phyloP scores from a whole-genome alignment of 2,329 filamentous ascomycete genomes.

The Ceratocystis harringtonii region DNA sequence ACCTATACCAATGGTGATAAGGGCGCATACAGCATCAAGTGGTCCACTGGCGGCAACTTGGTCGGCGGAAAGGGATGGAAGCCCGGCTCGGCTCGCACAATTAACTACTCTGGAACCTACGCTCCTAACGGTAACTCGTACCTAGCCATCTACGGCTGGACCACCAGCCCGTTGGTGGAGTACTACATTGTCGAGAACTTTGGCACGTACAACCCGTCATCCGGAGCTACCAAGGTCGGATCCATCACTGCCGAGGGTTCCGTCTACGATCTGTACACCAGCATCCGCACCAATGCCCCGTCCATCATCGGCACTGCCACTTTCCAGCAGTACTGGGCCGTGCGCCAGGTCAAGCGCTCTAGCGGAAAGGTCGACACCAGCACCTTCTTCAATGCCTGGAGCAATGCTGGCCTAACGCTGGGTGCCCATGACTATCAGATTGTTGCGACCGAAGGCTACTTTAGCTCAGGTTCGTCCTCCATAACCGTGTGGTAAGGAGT shows the following conservation, averaged over 20 bases:
- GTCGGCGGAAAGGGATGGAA: conserved; percentile 46
- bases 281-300: conserved; percentile 29
- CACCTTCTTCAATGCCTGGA: conserved; percentile 41
- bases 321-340: conserved; percentile 40
- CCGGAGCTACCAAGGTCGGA: conserved; percentile 24
- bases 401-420: conserved; percentile 31
- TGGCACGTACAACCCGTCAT: conserved; percentile 27
- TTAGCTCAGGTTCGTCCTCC: conserved; percentile 32
- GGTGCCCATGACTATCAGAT: conserved; percentile 40
- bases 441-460: conserved; percentile 39
- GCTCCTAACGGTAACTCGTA: conserved; percentile 25
- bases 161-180: conserved; percentile 25
- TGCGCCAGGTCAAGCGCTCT: conserved; percentile 34
- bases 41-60: conserved; percentile 36
- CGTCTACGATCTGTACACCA: conserved; percentile 27
- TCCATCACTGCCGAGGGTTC: conserved; percentile 26
- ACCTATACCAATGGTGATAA: conserved; percentile 31
- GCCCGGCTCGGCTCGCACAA: conserved; percentile 30
- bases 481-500: conserved; percentile 29
- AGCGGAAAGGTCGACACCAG: conserved; percentile 35
- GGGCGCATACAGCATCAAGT: conserved; percentile 32
- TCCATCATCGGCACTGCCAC: conserved; percentile 35
- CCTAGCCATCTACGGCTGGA: conserved; percentile 29
- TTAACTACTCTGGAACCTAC: conserved; percentile 24
- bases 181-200: conserved; percentile 29